Conservation (phyloP, 495 filamentous ascomycete species). For the Podospora conica region DNA sequence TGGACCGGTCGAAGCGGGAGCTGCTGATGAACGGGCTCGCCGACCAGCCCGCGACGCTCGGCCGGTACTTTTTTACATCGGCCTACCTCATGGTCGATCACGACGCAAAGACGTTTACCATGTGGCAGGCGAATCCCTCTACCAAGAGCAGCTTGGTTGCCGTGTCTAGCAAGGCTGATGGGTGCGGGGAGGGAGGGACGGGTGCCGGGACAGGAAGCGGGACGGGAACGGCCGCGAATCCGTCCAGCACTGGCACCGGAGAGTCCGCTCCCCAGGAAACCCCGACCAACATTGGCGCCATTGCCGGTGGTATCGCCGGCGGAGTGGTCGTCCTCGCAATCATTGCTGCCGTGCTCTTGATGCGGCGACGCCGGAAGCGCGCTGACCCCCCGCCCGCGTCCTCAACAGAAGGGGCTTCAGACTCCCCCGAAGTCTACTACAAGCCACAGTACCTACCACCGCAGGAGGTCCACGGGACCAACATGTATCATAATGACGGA, state of each 20-base stretch:
- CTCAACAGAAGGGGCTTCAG: background rate
- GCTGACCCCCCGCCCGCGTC: too few species aligned
- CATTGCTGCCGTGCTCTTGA: background rate
- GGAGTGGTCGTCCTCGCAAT: background rate
- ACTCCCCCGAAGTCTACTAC: background rate
- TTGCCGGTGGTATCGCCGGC: constrained; percentile 10
- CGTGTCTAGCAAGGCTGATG: background rate
- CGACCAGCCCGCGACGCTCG: constrained; percentile 29
- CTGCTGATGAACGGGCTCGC: constrained; percentile 21
- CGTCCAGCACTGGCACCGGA: background rate
- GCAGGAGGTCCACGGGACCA: background rate
- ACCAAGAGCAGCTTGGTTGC: background rate
- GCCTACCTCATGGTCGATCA: constrained; percentile 37
- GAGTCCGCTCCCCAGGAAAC: background rate
- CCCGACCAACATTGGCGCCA: background rate
- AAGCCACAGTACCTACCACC: background rate
- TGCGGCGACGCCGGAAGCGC: background rate
- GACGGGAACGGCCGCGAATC: background rate
- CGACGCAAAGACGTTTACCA: constrained; percentile 22
- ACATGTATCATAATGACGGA: background rate
- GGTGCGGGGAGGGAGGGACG: background rate
- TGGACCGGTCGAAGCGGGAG: constrained; percentile 16
- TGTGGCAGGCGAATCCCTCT: constrained; percentile 21
- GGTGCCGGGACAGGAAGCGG: too few species aligned
- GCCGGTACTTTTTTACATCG: constrained; percentile 35